Base-by-base conservation (phyloP, 352 stramenopile genomes). In the Pseudoperonospora humuli region DNA sequence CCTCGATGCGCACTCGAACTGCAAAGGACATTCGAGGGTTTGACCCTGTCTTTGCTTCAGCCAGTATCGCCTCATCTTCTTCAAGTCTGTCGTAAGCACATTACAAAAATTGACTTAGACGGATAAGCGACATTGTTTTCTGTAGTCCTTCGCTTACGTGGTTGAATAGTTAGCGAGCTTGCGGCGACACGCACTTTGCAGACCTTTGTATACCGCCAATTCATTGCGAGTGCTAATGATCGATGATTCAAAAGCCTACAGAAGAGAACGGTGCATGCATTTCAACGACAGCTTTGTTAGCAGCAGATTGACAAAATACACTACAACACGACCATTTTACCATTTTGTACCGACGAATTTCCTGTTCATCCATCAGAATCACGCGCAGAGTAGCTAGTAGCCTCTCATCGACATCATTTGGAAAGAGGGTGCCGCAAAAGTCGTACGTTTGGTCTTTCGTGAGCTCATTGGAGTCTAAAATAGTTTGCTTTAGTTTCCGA, bases 391-490 rank as follows among this genome's bases (percentile, higher is more conserved):
- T 86, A 15, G 67, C 70, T 5, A 87, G 49, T 8, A 87, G 45
- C 6, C 72, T 48, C 46, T 80, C 70, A n/a, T 78, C 75, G 1
- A 87, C 56, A 40, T 74, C 60, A 25, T 70, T 45, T 13, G 29
- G 48, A 18, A 73, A 70, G 6, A 89, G 41, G 0, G 74, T 89
- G 7, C 76, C 76, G 7, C 53, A 52, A 59, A 89, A 89, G 25
- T 89, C 74, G 55, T 85, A 89, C 37, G 74, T 72, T 40, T 86
- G 76, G 6, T 75, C 28, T 11, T 33, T 38, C 1, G 76, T 89
- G 13, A 84, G 58, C 9, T 73, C 45, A 32, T 83, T 67, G 37
- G 55, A 66, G 40, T 84, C 66, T 9, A 90, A 45, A n/a, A 87
- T 49, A 13, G 51, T 61, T 40, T 84, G 66, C 40, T 90, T 90